These are phyloP conservation scores for Mycena vulgaris DNA, from an alignment of 768 basidiomycete species.

Conservation along the genomic window DNA sequence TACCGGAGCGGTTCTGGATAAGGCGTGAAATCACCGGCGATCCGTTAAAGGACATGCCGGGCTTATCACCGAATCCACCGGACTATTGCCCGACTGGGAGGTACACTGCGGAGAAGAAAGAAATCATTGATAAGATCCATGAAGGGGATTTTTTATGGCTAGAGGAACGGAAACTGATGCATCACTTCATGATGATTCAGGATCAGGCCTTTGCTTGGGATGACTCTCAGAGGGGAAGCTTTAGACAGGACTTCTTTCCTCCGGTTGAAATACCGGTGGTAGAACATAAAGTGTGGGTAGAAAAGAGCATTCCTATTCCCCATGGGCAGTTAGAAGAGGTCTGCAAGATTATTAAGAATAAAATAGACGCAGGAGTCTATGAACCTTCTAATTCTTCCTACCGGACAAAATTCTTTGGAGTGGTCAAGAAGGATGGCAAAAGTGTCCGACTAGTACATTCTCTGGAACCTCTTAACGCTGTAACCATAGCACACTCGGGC, in stretches of 20 bases:
- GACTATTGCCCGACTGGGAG: constrained; percentile 37
- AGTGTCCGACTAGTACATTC: constrained; percentile 43
- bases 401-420: constrained; percentile 50
- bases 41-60: neutral
- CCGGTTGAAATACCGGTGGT: constrained; percentile 37
- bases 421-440: constrained; percentile 43
- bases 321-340: no score
- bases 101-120: constrained; percentile 40
- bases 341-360: constrained; percentile 36
- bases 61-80: constrained; percentile 33
- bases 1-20: neutral
- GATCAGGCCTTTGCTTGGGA: constrained; percentile 33
- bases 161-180: constrained; percentile 46
- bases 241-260: constrained; percentile 29
- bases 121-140: constrained; percentile 36
- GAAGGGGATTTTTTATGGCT: constrained; percentile 41
- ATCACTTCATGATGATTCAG: constrained; percentile 41
- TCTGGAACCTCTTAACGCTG: constrained; percentile 46
- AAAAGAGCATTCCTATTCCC: no score
- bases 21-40: neutral
- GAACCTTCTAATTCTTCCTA: constrained; percentile 41
- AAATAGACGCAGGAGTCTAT: constrained; percentile 38
- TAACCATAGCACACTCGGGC: constrained; percentile 41
- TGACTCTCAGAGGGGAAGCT: constrained; percentile 17
- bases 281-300: no score